phyloP scores from a whole-genome alignment of 2,329 filamentous ascomycete species.

The Zymoseptoria ardabiliae region DNA sequence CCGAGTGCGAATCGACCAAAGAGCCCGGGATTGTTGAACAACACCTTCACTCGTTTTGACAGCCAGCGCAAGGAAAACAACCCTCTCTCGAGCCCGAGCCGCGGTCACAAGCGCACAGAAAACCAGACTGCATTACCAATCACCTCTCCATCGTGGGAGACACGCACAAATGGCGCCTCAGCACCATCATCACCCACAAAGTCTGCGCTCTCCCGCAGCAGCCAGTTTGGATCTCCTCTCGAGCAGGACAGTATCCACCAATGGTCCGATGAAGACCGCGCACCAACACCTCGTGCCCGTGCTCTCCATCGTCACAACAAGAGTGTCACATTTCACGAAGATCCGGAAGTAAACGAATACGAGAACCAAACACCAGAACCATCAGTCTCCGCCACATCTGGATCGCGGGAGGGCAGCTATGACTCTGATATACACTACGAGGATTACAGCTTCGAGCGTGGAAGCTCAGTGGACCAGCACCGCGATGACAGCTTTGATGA shows the following conservation, averaged over 20 bases:
- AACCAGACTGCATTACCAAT: constrained; percentile 56
- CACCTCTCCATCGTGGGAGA: constrained; percentile 43
- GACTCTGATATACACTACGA: constrained; percentile 70
- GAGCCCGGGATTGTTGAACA: constrained; percentile 58
- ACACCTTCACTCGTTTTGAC: constrained; percentile 56
- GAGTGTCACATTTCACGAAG: constrained; percentile 93
- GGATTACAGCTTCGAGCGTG: constrained; percentile 55
- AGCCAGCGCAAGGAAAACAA: constrained; percentile 36
- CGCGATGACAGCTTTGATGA: constrained; percentile 80
- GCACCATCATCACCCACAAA: constrained; percentile 75
- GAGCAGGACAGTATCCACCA: constrained; percentile 24
- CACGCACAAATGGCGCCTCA: constrained; percentile 38
- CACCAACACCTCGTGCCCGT: constrained; percentile 57
- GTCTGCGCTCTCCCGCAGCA: constrained; percentile 69
- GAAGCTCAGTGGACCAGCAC: constrained; percentile 47
- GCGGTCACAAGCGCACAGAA: constrained; percentile 40
- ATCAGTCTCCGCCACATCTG: constrained; percentile 75
- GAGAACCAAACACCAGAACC: constrained; percentile 95
- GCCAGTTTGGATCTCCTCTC: constrained; percentile 51
- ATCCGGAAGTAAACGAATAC: constrained; percentile 93
- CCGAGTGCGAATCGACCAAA: constrained; percentile 58
- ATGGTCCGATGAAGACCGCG: constrained; percentile 57
- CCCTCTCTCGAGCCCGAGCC: constrained; percentile 24
- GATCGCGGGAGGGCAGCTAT: constrained; percentile 87
- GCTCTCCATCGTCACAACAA: constrained; percentile 78